Evolutionary conservation across 306 rosid genomes (phyloP), one percentile per base, ranked within the genome.

Genomic region (Glycyrrhiza uralensis): DNA sequence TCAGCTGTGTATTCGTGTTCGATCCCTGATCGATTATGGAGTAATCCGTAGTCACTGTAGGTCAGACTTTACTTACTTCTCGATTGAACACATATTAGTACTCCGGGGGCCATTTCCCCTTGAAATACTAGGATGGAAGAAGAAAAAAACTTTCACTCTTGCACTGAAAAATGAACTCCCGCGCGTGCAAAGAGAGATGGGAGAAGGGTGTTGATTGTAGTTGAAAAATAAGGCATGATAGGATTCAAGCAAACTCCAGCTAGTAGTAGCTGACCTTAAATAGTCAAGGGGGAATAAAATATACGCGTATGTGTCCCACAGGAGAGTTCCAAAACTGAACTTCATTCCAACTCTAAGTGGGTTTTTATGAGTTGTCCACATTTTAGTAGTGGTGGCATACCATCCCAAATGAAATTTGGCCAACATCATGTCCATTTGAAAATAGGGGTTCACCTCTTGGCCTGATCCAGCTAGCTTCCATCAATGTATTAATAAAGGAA

Each of bases 301-400:
- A 38, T 42, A 19, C n/a, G n/a, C n/a, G n/a, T n/a, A n/a, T n/a
- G n/a, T n/a, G n/a, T n/a, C n/a, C n/a, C n/a, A n/a, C n/a, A n/a
- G n/a, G n/a, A n/a, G 22, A 19, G 19, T 26, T 46, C 20, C 24
- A 9, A 38, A 74, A 51, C 30, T 51, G 35, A 12, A 18, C n/a
- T 9, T 29, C 1, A 4, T 4, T 23, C 23, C n/a, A 29, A 36
- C 30, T 17, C 51, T 15, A 9, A 67, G 52, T 73, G 70, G 78
- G 15, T 20, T 60, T n/a, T 3, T 11, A 33, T 33, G 54, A 63
- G 55, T 50, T 74, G 79, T 50, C 54, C 71, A 49, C 63, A 15
- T 10, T 55, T 17, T 26, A 7, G 64, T 14, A 74, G 62, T 60
- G 78, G 74, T 8, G 32, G 57, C 18, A 13, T 52, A 35, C 57